Evolutionary conservation across 1,284 basidiomycete genomes (phyloP).

Genomic region (Ustilago hordei): DNA sequence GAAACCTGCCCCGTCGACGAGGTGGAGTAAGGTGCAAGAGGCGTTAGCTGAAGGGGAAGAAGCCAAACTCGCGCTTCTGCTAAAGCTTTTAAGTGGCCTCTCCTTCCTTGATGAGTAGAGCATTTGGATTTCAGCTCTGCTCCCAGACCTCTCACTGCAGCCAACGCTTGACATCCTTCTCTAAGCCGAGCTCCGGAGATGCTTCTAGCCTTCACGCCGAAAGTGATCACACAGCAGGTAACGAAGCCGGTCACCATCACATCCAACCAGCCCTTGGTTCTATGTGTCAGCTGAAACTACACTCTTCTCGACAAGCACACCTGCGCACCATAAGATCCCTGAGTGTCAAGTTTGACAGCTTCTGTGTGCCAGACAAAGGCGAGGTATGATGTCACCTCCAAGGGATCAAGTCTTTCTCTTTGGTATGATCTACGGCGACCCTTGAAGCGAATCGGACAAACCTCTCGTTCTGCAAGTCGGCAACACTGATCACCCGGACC

Average conservation of each 20-base stretch:
- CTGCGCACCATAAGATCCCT: background rate
- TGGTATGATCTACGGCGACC: background rate
- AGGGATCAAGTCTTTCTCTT: background rate
- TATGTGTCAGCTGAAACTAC: background rate
- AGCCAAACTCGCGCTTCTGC: background rate
- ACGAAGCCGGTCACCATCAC: background rate
- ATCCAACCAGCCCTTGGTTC: background rate
- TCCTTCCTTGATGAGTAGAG: background rate
- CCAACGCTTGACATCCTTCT: background rate
- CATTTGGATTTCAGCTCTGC: background rate
- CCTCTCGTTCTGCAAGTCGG: background rate
- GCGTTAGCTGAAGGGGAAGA: background rate
- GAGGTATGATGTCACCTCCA: background rate
- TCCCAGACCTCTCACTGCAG: background rate
- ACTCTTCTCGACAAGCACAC: background rate
- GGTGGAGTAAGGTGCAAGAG: background rate
- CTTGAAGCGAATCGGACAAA: background rate
- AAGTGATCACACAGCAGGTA: background rate
- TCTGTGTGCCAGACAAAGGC: background rate
- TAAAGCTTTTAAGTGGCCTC: background rate
- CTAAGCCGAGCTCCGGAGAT: background rate
- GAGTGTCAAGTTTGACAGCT: too few species aligned
- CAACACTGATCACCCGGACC: background rate
- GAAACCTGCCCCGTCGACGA: background rate
- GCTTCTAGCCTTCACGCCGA: background rate